These are phyloP conservation scores for Pleurotus eryngii DNA, from an alignment of 768 basidiomycete species.

Conservation along the genomic window DNA sequence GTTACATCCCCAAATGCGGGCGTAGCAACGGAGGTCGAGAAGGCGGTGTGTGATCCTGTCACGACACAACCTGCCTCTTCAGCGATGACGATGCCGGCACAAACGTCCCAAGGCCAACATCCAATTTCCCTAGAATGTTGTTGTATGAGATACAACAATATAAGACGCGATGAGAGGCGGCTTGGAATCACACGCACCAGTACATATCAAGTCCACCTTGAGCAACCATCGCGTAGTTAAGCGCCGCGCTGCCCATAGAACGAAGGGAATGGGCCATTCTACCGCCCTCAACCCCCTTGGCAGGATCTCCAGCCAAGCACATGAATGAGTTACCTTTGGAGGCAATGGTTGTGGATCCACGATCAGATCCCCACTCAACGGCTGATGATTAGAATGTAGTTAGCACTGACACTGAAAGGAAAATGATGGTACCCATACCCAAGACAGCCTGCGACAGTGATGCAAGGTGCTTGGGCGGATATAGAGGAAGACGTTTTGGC, in stretches of 20 bases:
- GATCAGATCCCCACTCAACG: conserved; percentile 88
- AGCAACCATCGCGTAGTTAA: conserved; percentile 83
- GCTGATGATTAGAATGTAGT: conserved; percentile 31
- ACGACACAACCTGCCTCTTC: conserved; percentile 84
- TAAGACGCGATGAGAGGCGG: conserved; percentile 1
- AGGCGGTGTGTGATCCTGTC: conserved; percentile 60
- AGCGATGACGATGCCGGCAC: conserved; percentile 88
- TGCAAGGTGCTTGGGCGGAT: conserved; percentile 55
- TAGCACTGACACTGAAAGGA: not conserved
- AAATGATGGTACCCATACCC: conserved; percentile 34
- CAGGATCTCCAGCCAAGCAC: conserved; percentile 71
- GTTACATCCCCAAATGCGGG: conserved; percentile 58
- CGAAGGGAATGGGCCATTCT: conserved; percentile 84
- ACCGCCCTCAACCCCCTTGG: conserved; percentile 60
- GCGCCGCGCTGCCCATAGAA: conserved; percentile 78
- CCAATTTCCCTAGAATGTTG: conserved; percentile 68
- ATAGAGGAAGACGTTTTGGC: conserved; percentile 63
- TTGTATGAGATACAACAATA: not conserved
- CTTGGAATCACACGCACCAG: conserved; percentile 50
- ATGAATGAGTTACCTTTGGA: conserved; percentile 67
- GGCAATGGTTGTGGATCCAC: conserved; percentile 46
- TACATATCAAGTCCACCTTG: conserved; percentile 87
- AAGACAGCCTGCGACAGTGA: conserved; percentile 72
- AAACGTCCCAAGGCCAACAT: conserved; percentile 83
- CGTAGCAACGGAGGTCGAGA: conserved; percentile 32